phyloP scores from a whole-genome alignment of 2,329 filamentous ascomycete species.

The Nemania diffusa region DNA sequence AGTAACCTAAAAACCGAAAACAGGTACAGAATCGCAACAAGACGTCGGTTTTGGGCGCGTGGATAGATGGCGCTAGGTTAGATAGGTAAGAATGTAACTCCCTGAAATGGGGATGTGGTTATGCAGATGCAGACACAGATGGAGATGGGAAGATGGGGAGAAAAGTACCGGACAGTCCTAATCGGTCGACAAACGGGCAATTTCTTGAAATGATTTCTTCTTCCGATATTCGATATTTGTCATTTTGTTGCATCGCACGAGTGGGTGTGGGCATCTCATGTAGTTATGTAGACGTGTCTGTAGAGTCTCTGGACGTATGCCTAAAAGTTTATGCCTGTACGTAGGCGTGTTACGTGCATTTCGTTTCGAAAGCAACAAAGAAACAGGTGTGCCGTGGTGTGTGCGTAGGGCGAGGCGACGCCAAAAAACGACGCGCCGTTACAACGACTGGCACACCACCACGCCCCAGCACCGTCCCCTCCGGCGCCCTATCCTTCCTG shows the following conservation, averaged over 20 bases:
- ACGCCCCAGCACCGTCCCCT: slow-evolving; percentile 1
- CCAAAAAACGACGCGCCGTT: slow-evolving; percentile 25
- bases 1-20: slow-evolving; percentile 11
- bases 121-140: slow-evolving; percentile 1
- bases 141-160: slow-evolving; percentile 6
- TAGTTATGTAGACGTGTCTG: slow-evolving; percentile 37
- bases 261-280: slow-evolving; percentile 10
- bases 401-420: slow-evolving; percentile 12
- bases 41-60: slow-evolving; percentile 2
- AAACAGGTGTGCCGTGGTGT: slow-evolving; percentile 21
- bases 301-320: not conserved
- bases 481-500: slow-evolving; percentile 19
- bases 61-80: not conserved
- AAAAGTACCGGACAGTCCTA: slow-evolving; percentile 27
- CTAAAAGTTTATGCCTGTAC: not conserved
- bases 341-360: slow-evolving; percentile 1
- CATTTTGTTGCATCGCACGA: slow-evolving; percentile 25
- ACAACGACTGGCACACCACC: slow-evolving; percentile 12
- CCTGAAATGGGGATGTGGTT: not conserved
- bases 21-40: not conserved
- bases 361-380: not conserved
- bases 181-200: not conserved
- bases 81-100: not conserved
- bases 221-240: slow-evolving; percentile 28
- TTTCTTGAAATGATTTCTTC: slow-evolving; percentile 9